Evolutionary conservation across 129 eudicot genomes (phyloP), one percentile per base, ranked within the genome.

Genomic region (Flaveria robusta): DNA sequence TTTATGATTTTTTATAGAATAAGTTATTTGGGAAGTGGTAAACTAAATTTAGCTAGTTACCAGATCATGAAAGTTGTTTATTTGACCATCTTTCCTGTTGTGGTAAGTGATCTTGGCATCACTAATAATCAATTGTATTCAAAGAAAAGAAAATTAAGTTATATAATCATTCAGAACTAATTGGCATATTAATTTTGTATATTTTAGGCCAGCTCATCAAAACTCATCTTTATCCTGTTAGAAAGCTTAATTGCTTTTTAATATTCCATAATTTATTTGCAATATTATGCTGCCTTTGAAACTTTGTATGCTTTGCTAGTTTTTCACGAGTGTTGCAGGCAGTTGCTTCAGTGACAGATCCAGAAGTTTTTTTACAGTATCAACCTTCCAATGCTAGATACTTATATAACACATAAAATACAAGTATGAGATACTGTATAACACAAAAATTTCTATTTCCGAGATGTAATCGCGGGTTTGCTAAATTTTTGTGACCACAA

Each of bases 231-330:
- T 77, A 66, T 77, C 81, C 68, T 51, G 60, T 49, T 59, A 56
- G 59, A 78, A 70, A 78, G 64, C 77, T 62, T 78, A 14, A 69
- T 59, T 78, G 65, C 82, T 78, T 78, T 56, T 56, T 70, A 15
- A 27, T 43, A 43, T 78, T 68, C 55, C 68, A n/a, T 56, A 0
- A 29, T 56, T 58, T 49, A 52, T 54, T 43, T 29, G 31, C 42
- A 39, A 42, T 68, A 58, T 78, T 43, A 9, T 69, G 77, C 39
- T 56, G 41, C 41, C 20, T 78, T 59, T 59, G 64, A 29, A 45
- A 47, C 64, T 58, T 26, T 70, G 54, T 55, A 49, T 26, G 65
- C 52, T 55, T 22, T 77, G 68, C 29, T 51, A 34, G 46, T 46
- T 75, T 75, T 46, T 31, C 7, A 31, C 45, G 26, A 37, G 66